Percentiles rank a stretch among this genome's conserved stretches.
Evolutionary conservation across 176 grass and related monocot genomes (phyloP).

Genomic region (Oryza meyeriana): DNA sequence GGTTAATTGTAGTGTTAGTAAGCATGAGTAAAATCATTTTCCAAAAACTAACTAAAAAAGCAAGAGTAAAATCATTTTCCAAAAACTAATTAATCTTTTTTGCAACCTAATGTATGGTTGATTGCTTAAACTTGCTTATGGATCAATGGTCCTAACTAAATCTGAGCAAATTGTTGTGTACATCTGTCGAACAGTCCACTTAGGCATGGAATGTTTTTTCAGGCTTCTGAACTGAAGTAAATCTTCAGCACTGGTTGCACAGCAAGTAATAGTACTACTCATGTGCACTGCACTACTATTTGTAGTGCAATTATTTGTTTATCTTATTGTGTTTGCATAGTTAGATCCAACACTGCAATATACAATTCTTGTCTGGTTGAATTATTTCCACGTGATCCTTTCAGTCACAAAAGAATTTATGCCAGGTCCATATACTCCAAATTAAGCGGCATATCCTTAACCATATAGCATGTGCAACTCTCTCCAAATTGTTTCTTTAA

Average conservation of each 20-base stretch:
- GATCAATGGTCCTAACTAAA: not conserved
- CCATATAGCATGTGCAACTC: conserved; percentile 13
- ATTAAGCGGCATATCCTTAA: conserved; percentile 4
- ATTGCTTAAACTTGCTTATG: no score
- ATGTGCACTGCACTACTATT: conserved; percentile 16
- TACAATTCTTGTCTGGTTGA: conserved; percentile 2
- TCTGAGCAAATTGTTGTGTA: not conserved
- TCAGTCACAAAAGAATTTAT: conserved; percentile 1
- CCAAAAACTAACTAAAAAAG: not conserved
- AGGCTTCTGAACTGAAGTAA: not conserved
- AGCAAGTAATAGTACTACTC: not conserved
- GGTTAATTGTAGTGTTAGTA: not conserved
- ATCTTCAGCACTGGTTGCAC: not conserved
- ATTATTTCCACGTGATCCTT: not conserved
- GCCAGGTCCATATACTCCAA: not conserved
- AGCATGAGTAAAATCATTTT: not conserved
- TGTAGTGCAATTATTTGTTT: conserved; percentile 37
- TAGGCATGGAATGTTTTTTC: not conserved
- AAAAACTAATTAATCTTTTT: not conserved
- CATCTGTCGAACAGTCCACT: not conserved
- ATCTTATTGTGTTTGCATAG: not conserved
- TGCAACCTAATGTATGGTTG: not conserved
- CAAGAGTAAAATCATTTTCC: no score
- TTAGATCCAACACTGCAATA: conserved; percentile 9
- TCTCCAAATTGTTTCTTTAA: not conserved